Percentiles rank a stretch among this genome's conserved stretches.
Conservation (phyloP, 768 basidiomycete species). For the Cubamyces lactineus region DNA sequence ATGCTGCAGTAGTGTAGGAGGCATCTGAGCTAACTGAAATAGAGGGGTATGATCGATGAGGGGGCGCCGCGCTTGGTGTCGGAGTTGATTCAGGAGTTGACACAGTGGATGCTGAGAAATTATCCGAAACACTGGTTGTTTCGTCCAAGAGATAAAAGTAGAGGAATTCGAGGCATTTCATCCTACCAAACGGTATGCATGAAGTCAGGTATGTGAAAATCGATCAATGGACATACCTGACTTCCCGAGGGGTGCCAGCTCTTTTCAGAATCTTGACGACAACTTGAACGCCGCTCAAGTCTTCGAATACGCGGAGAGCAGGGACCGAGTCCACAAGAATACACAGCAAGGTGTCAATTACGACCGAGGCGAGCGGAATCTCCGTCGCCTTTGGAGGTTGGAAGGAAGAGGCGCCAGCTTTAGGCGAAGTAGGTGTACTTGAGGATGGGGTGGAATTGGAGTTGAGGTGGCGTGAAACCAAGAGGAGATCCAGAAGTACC, state of each 20-base stretch:
- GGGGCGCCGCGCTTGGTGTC: constrained; percentile 32
- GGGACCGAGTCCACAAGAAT: constrained; percentile 84
- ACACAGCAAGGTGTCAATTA: constrained; percentile 85
- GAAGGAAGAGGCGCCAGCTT: constrained; percentile 10
- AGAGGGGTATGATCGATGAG: constrained; percentile 33
- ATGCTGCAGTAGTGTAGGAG: constrained; percentile 11
- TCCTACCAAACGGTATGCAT: constrained; percentile 53
- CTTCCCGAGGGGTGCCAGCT: constrained; percentile 82
- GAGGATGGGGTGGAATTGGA: constrained; percentile 32
- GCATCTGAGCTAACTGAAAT: constrained; percentile 6
- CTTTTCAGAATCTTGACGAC: constrained; percentile 90
- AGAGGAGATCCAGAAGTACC: constrained; percentile 74
- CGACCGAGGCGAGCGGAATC: constrained; percentile 59
- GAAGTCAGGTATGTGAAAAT: neutral
- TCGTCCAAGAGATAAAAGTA: constrained; percentile 96
- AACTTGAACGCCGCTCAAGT: constrained; percentile 72
- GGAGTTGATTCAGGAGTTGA: constrained; percentile 21
- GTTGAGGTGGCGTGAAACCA: constrained; percentile 65
- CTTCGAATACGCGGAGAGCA: constrained; percentile 80
- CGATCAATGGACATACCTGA: constrained; percentile 57
- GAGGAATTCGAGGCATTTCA: constrained; percentile 95
- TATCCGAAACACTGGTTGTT: constrained; percentile 37
- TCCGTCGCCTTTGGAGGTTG: constrained; percentile 1
- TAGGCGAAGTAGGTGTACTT: constrained; percentile 22
- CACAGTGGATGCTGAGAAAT: constrained; percentile 25